Conservation (phyloP, 805 yeast species). For the Hanseniaspora valbyensis region DNA sequence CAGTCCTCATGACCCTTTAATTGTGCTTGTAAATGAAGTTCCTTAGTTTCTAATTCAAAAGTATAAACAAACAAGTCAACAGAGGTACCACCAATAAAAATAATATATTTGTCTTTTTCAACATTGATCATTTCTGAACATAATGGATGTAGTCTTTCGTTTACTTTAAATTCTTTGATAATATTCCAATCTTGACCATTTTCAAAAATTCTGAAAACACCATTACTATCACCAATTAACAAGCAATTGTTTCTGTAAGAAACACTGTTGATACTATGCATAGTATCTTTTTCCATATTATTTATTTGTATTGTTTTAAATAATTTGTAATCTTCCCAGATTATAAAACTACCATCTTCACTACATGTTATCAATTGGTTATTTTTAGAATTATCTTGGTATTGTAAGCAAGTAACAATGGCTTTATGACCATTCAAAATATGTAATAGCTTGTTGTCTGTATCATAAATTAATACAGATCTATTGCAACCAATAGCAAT, state of each 20-base stretch:
- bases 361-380: slow-evolving; percentile 15
- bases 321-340: slow-evolving; percentile 5
- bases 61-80: slow-evolving; percentile 44
- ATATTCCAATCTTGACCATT: slow-evolving; percentile 9
- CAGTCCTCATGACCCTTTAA: slow-evolving; percentile 93
- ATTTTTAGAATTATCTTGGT: slow-evolving; percentile 3
- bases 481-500: slow-evolving; percentile 14
- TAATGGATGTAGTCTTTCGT: slow-evolving; percentile 13
- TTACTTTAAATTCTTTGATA: slow-evolving; percentile 10
- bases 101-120: slow-evolving; percentile 8
- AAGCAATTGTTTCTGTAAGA: slow-evolving; percentile 5
- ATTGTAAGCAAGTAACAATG: slow-evolving; percentile 10
- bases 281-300: slow-evolving; percentile 13
- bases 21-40: slow-evolving; percentile 33
- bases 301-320: slow-evolving; percentile 10
- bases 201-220: slow-evolving; percentile 12
- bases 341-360: slow-evolving; percentile 14
- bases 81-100: slow-evolving; percentile 56
- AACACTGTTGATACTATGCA: slow-evolving; percentile 15
- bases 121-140: slow-evolving; percentile 11
- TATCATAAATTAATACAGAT: slow-evolving; percentile 14
- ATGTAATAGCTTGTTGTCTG: slow-evolving; percentile 2
- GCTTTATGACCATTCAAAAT: slow-evolving; percentile 11
- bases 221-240: slow-evolving; percentile 13
- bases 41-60: slow-evolving; percentile 25